Percentiles rank a stretch among this genome's conserved stretches.
phyloP scores from a whole-genome alignment of 495 filamentous ascomycete genomes.

The Glonium stellatum region DNA sequence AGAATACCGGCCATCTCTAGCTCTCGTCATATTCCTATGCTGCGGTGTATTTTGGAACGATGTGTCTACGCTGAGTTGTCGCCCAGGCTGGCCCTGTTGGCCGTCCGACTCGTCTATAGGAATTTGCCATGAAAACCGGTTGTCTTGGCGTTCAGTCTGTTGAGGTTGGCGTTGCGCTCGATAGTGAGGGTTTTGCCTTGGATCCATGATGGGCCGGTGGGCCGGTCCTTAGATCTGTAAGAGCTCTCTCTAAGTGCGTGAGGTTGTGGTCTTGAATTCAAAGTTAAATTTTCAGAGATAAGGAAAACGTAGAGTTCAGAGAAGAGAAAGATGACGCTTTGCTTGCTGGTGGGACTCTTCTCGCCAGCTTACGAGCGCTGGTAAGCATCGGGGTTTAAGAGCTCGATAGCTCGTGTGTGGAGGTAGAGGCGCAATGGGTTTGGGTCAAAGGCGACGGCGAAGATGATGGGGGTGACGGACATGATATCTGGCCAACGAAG shows the following conservation, averaged over 20 bases:
- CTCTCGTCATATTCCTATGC: background rate
- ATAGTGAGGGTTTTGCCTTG: background rate
- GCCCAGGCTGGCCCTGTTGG: background rate
- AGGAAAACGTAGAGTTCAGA: background rate
- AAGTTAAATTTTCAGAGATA: background rate
- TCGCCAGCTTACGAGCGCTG: background rate
- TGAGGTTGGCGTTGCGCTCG: slow-evolving; percentile 12
- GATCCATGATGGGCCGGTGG: slow-evolving; percentile 15
- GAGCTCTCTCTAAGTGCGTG: no score
- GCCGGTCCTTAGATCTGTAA: background rate
- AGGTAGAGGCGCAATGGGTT: no score
- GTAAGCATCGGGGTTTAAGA: background rate
- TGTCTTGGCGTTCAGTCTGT: slow-evolving; percentile 12
- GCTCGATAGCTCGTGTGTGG: background rate
- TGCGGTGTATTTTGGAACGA: background rate
- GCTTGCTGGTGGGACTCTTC: background rate
- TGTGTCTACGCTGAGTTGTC: slow-evolving; percentile 3
- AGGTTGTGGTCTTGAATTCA: background rate
- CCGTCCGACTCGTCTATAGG: slow-evolving; percentile 5
- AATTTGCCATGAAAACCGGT: slow-evolving; percentile 26
- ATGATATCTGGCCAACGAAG: background rate
- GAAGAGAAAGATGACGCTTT: background rate
- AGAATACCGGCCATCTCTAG: background rate
- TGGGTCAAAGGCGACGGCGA: background rate
- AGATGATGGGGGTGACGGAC: background rate